These are phyloP conservation scores for Leccinum colubrinum DNA, from an alignment of 1,284 basidiomycete genomes.

Conservation along the genomic window DNA sequence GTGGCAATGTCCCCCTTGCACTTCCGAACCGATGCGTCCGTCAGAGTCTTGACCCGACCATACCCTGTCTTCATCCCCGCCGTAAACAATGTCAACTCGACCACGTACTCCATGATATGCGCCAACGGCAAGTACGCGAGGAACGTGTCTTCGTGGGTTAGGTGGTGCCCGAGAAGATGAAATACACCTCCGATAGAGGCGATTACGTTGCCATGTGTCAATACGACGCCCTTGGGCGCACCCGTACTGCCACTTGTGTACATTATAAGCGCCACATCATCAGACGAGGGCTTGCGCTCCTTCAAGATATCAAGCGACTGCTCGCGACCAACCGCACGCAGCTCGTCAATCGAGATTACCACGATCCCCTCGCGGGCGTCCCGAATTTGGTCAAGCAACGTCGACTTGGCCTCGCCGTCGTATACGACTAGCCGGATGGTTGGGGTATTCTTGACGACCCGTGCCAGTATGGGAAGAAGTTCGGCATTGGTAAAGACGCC, in stretches of 20 bases:
- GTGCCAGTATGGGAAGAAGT: constrained; percentile 71
- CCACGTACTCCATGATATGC: constrained; percentile 86
- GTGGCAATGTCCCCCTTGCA: constrained; percentile 88
- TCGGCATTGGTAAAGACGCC: constrained; percentile 94
- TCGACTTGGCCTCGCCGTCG: constrained; percentile 68
- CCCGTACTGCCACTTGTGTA: constrained; percentile 96
- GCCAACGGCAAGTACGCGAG: constrained; percentile 94
- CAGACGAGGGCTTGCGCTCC: constrained; percentile 53
- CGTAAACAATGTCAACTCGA: constrained; percentile 66
- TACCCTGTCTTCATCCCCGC: constrained; percentile 82
- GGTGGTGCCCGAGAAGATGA: constrained; percentile 74
- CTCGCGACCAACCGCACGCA: constrained; percentile 62
- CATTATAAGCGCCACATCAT: constrained; percentile 90
- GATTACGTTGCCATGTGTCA: constrained; percentile 87
- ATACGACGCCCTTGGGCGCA: constrained; percentile 89
- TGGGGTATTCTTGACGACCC: constrained; percentile 69
- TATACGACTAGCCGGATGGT: constrained; percentile 83
- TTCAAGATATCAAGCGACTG: constrained; percentile 53
- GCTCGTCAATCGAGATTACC: constrained; percentile 67
- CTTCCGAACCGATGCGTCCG: constrained; percentile 85
- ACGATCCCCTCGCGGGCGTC: constrained; percentile 53
- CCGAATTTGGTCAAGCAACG: constrained; percentile 58
- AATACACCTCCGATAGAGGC: constrained; percentile 82
- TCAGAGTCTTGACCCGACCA: constrained; percentile 95
- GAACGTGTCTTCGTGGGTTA: constrained; percentile 68